Evolutionary conservation across 164 flowering plant species (phyloP), one percentile per base, ranked within the genome.

Genomic region (Hamamelis virginiana): DNA sequence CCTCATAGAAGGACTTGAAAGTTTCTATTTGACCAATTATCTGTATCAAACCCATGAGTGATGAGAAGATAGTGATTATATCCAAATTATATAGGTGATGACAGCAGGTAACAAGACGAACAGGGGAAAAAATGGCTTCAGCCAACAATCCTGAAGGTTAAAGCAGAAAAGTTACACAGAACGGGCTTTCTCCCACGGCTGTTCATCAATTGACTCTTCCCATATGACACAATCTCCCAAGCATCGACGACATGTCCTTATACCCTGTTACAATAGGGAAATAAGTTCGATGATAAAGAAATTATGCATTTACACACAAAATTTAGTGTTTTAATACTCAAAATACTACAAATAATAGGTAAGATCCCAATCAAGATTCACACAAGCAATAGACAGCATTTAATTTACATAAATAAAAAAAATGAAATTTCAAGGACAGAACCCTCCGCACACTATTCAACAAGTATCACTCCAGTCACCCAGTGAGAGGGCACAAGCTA

Each of bases 171-270:
- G 16, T 81, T 85, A 91, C 98, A 73, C 81, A 21, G 97, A 90
- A 46, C 85, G 91, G 48, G 89, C 98, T 73, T 81, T 89, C 77
- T 91, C 98, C 97, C 98, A 94, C 69, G 97, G 97, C 53, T 52
- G 82, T 72, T 94, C 98, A 84, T 94, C 98, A 67, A 89, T 84
- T 59, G 91, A 86, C 77, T 94, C 98, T 77, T 94, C 92, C 98
- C 98, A 94, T 75, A 89, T 85, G 50, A 94, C 98, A 74, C 97
- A 78, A 55, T 94, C 98, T 45, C 98, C 98, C 46, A 56, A 76
- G 81, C 98, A 94, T 68, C 82, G 87, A 13, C 18, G 66, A 73
- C 98, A 91, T 26, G 89, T 85, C 79, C 65, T 78, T 52, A 89
- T 77, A 26, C 98, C 97, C 97, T 94, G 81, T 70, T 19, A 52